Evolutionary conservation across 129 eudicot species (phyloP).

Genomic region (Centrapalus pauciflorus): DNA sequence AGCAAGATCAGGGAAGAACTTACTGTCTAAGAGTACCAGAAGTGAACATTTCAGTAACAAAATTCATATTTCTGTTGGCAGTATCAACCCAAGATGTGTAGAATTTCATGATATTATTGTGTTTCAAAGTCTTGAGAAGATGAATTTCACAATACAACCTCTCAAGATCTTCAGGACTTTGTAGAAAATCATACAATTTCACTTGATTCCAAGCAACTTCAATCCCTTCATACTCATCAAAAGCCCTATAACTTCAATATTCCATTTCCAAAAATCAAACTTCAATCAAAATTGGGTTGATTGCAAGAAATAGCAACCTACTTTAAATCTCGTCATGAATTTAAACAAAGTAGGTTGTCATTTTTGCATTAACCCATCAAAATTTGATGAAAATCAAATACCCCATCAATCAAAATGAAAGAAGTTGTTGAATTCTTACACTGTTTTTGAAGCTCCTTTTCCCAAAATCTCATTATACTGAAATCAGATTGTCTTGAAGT

Average conservation of each 20-base stretch:
- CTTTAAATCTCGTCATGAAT: no score
- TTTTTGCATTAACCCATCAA: no score
- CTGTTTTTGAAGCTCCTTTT: conserved; percentile 71
- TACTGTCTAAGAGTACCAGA: conserved; percentile 87
- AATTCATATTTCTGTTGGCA: conserved; percentile 61
- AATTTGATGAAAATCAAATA: neutral
- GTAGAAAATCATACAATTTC: conserved; percentile 54
- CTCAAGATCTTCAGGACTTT: conserved; percentile 71
- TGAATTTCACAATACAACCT: conserved; percentile 64
- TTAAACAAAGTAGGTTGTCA: no score
- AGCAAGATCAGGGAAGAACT: conserved; percentile 28
- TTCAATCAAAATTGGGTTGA: no score
- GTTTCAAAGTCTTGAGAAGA: conserved; percentile 67
- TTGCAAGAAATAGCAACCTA: no score
- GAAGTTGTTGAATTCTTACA: conserved; percentile 39
- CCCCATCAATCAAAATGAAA: neutral
- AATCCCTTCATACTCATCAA: conserved; percentile 81
- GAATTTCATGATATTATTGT: conserved; percentile 70
- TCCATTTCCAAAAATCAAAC: no score
- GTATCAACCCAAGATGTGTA: conserved; percentile 82
- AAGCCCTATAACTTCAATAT: conserved; percentile 65
- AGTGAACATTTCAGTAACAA: conserved; percentile 80
- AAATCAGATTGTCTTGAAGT: conserved; percentile 1
- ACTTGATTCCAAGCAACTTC: conserved; percentile 86
- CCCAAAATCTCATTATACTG: conserved; percentile 77